These are phyloP conservation scores for Globisporangium paddicum DNA, from an alignment of 352 stramenopile species.

Conservation along the genomic window DNA sequence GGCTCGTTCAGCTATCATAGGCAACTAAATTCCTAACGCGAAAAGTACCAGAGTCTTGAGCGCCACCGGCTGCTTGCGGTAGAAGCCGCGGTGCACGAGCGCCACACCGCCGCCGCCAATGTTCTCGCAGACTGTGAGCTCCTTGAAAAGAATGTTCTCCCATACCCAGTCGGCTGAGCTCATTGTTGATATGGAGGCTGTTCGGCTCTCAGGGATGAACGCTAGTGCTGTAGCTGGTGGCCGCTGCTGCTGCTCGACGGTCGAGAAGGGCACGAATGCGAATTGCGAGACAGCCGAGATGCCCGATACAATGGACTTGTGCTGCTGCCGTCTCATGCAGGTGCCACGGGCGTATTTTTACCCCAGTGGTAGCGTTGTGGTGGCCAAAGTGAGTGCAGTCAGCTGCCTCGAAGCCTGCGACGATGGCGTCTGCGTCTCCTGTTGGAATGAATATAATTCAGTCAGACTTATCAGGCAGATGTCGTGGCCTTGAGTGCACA, in stretches of 20 bases:
- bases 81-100: constrained; percentile 85
- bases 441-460: background rate
- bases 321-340: constrained; percentile 7
- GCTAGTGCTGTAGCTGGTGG: background rate
- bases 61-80: constrained; percentile 61
- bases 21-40: background rate
- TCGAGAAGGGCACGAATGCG: constrained; percentile 2
- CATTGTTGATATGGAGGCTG: background rate
- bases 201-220: background rate
- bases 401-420: background rate
- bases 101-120: constrained; percentile 89
- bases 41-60: constrained; percentile 82
- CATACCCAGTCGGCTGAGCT: constrained; percentile 20
- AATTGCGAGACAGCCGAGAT: constrained; percentile 13
- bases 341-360: constrained; percentile 2
- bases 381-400: background rate
- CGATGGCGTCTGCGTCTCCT: background rate
- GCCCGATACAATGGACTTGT: constrained; percentile 8
- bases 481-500: background rate
- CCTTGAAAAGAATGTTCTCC: constrained; percentile 74
- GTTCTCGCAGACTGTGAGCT: constrained; percentile 76
- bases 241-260: background rate
- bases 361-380: background rate
- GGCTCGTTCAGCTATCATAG: background rate
- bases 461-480: background rate